Conservation (phyloP, 1,284 basidiomycete species). For the Phellinidium pouzarii region DNA sequence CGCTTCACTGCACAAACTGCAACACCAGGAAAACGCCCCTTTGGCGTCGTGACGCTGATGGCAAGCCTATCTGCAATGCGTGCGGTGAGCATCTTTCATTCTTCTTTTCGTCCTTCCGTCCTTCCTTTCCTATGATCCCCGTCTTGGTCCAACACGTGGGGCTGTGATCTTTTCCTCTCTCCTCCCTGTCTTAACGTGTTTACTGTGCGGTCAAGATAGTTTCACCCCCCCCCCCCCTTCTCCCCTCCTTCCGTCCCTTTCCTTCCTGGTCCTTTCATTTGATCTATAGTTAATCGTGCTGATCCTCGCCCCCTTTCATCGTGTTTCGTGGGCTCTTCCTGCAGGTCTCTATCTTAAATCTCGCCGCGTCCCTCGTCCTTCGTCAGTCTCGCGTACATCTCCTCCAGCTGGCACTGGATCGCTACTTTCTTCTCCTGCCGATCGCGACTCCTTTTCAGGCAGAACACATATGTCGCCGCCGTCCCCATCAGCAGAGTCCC, state of each 20-base stretch:
- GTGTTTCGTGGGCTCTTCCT: slow-evolving; percentile 24
- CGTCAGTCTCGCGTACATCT: slow-evolving; percentile 37
- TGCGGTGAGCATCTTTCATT: slow-evolving; percentile 60
- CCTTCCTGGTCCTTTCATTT: slow-evolving; percentile 22
- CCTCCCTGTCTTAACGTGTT: slow-evolving; percentile 9
- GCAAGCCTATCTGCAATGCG: slow-evolving; percentile 78
- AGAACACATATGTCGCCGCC: slow-evolving; percentile 16
- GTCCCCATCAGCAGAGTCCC: slow-evolving; percentile 18
- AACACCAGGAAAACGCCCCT: slow-evolving; percentile 70
- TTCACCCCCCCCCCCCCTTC: slow-evolving; percentile 11
- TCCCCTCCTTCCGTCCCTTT: slow-evolving; percentile 15
- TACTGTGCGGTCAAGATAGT: slow-evolving; percentile 5
- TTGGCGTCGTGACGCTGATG: slow-evolving; percentile 76
- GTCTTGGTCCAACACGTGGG: slow-evolving; percentile 25
- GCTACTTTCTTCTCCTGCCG: slow-evolving; percentile 22
- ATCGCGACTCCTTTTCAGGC: slow-evolving; percentile 12
- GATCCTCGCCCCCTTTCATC: slow-evolving; percentile 18
- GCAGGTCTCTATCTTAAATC: slow-evolving; percentile 67
- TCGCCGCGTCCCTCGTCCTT: slow-evolving; percentile 50
- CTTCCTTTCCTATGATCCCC: slow-evolving; percentile 27
- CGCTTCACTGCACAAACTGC: slow-evolving; percentile 53
- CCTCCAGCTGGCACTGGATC: slow-evolving; percentile 31
- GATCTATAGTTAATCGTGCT: slow-evolving; percentile 17
- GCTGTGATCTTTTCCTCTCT: slow-evolving; percentile 13
- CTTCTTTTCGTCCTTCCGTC: slow-evolving; percentile 28